A percentile compares a stretch with the other conserved stretches of the same genome.
Conservation (phyloP, 495 filamentous ascomycete genomes). For the Aspergillus affinis region DNA sequence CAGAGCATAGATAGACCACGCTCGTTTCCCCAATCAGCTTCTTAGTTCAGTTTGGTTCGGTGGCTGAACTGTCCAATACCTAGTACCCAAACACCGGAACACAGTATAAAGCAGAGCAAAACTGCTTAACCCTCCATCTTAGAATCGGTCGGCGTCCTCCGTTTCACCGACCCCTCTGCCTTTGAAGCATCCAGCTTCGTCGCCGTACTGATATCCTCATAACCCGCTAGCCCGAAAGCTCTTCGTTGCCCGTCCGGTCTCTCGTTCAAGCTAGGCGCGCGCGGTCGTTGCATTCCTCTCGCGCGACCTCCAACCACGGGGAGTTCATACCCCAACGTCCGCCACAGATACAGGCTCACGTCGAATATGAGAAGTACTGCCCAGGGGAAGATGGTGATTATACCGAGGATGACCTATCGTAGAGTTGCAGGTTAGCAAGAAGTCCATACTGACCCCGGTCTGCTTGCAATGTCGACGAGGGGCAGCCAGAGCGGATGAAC, state of each 20-base stretch:
- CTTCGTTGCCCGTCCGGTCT: conserved; percentile 54
- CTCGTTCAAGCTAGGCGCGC: conserved; percentile 63
- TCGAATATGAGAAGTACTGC: conserved; percentile 65
- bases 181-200: background rate
- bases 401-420: conserved; percentile 59
- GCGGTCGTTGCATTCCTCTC: conserved; percentile 58
- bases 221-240: conserved; percentile 46
- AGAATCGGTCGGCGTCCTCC: background rate
- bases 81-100: too few species aligned
- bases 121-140: background rate
- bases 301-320: conserved; percentile 65
- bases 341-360: conserved; percentile 61
- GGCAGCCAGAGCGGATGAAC: background rate
- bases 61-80: too few species aligned
- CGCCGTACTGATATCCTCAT: conserved; percentile 6
- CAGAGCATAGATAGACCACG: background rate
- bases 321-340: conserved; percentile 56
- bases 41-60: too few species aligned
- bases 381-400: conserved; percentile 69
- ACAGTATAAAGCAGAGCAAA: background rate
- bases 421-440: conserved; percentile 6
- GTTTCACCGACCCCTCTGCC: background rate
- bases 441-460: background rate
- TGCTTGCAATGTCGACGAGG: background rate
- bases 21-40: too few species aligned